Evolutionary conservation across 78 protist genomes (phyloP).

Genomic region (Dictyostelium capitatum): DNA sequence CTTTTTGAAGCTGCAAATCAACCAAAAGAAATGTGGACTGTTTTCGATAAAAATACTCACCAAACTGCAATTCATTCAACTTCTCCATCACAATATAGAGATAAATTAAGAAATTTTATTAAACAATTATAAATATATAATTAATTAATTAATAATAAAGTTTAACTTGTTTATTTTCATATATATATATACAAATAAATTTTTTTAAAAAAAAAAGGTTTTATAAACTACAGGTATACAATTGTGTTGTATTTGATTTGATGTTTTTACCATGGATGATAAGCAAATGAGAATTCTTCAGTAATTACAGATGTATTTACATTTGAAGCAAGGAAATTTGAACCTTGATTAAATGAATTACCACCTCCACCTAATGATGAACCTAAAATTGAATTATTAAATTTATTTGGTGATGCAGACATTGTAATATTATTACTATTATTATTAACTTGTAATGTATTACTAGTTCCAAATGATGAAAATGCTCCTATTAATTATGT

Average conservation of each 20-base stretch:
- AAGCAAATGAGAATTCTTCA: not conserved
- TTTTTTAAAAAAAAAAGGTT: not conserved
- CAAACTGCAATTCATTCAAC: conserved; percentile 25
- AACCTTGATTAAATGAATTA: not conserved
- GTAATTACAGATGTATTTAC: not conserved
- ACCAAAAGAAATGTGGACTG: conserved; percentile 80
- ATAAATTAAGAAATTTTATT: conserved; percentile 11
- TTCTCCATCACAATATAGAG: not conserved
- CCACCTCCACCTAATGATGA: not conserved
- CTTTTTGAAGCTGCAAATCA: conserved; percentile 33
- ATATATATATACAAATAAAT: not conserved
- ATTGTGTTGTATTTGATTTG: not conserved
- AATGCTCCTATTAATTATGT: not conserved
- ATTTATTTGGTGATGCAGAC: not conserved
- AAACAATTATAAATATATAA: not conserved
- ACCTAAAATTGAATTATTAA: not conserved
- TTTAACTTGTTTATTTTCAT: not conserved
- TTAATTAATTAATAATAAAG: not conserved
- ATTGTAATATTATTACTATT: not conserved
- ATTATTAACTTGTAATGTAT: not conserved
- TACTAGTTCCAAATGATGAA: not conserved
- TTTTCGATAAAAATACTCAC: conserved; percentile 4
- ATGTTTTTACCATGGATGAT: not conserved
- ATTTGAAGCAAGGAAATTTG: not conserved
- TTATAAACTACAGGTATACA: not conserved